These are phyloP conservation scores for Amphirosellinia nigrospora DNA, from an alignment of 495 filamentous ascomycete genomes.

Conservation along the genomic window DNA sequence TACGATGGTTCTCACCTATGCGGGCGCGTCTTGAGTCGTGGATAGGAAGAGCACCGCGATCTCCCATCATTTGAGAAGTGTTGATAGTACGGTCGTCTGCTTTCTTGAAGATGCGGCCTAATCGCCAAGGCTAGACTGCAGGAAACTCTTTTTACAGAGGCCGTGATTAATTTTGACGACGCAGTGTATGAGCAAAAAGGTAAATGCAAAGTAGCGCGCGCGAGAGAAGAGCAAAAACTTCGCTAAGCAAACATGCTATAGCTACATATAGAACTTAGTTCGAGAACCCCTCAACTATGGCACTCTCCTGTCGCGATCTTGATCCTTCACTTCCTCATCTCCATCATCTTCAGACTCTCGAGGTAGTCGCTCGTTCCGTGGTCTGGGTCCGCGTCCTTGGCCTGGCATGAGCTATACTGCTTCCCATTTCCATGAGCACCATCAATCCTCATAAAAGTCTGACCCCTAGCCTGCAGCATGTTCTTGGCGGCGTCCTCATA, in stretches of 20 bases:
- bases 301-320: background rate
- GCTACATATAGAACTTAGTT: background rate
- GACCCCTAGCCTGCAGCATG: slow-evolving; percentile 44
- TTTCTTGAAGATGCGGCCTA: slow-evolving; percentile 23
- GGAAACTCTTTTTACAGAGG: slow-evolving; percentile 2
- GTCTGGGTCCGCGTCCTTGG: slow-evolving; percentile 41
- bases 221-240: background rate
- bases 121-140: background rate
- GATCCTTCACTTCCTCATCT: background rate
- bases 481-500: slow-evolving; percentile 43
- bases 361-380: slow-evolving; percentile 45
- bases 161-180: background rate
- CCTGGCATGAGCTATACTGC: slow-evolving; percentile 40
- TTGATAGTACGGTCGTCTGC: slow-evolving; percentile 27
- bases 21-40: slow-evolving; percentile 28
- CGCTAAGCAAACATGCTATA: slow-evolving; percentile 4
- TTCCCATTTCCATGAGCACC: slow-evolving; percentile 44
- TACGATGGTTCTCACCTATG: slow-evolving; percentile 25
- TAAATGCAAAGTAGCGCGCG: background rate
- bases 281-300: too few species aligned
- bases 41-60: slow-evolving; percentile 23
- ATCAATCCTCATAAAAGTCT: slow-evolving; percentile 44
- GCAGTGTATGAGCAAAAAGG: background rate
- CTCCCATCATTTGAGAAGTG: slow-evolving; percentile 27
- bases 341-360: slow-evolving; percentile 47